These are phyloP conservation scores for Pseudopithomyces chartarum DNA, from an alignment of 2,329 filamentous ascomycete species.

Conservation along the genomic window DNA sequence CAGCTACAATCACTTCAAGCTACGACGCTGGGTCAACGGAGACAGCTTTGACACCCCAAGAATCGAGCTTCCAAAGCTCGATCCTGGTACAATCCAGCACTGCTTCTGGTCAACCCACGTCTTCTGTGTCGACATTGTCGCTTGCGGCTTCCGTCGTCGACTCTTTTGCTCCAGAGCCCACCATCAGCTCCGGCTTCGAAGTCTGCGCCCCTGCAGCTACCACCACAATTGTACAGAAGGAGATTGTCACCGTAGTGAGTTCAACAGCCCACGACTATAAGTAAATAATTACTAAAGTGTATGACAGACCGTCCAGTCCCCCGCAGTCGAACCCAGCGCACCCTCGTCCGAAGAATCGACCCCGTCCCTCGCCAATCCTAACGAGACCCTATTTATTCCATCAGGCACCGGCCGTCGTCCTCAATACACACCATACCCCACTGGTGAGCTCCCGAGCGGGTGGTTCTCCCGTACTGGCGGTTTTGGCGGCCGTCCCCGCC, in stretches of 20 bases:
- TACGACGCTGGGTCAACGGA: not conserved
- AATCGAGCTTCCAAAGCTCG: slow-evolving; percentile 1
- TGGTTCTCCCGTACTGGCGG: not conserved
- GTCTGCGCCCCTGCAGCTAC: not conserved
- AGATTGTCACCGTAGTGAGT: slow-evolving; percentile 2
- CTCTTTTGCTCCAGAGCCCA: not conserved
- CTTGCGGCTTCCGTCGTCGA: not conserved
- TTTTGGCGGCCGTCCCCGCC: not conserved
- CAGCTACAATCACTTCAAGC: not conserved
- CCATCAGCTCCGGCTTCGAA: slow-evolving; percentile 1
- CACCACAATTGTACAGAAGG: not conserved
- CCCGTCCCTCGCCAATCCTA: no score
- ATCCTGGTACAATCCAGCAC: slow-evolving; percentile 3
- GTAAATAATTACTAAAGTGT: not conserved
- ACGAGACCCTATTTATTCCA: not conserved
- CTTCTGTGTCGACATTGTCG: not conserved
- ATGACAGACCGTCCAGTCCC: not conserved
- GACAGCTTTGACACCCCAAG: not conserved
- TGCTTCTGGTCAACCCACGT: slow-evolving; percentile 5
- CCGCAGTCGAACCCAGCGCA: not conserved
- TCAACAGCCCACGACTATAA: not conserved
- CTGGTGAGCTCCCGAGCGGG: not conserved
- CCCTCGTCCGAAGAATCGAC: not conserved
- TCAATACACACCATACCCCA: not conserved
- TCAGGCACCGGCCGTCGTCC: not conserved